Base-by-base conservation (phyloP, 345 rosid species). In the Eucalyptus curtisii region DNA sequence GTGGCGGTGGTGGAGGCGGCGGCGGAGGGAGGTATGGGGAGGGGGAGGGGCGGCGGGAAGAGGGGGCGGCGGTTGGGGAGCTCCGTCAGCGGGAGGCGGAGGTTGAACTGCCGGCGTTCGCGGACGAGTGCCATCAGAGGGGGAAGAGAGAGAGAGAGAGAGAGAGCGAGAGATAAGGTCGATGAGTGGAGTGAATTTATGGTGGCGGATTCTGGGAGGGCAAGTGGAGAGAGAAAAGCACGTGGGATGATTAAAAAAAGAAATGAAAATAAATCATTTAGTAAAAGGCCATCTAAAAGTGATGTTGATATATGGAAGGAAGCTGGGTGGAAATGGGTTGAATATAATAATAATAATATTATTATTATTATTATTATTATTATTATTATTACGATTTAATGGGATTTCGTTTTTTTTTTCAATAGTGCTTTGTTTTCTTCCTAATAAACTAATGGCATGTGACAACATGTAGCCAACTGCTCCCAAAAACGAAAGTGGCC, bases 71-170 rank as follows among this genome's bases (percentile, higher is more conserved):
- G 93, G 7, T 93, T 95, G 82, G 96, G 90, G 82, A 84, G 88
- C 7, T 93, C 95, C 1, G 95, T 95, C 2, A 95, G 87, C 6
- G 95, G 96, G 57, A 97, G 98, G 47, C 96, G 96, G 90, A 97
- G 98, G 76, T 94, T 96, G n/a, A 97, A 86, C 91, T 94, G 99
- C 24, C 97, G 96, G 90, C 99, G 99, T 12, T 95, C 94, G 9
- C 98, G 93, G 57, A 95, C 97, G 0, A 94, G 22, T 22, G 97
- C 97, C 99, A 97, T 97, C 1, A 53, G 15, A 45, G 33, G 30
- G 68, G 49, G 47, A 33, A 49, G 17, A 17, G 86, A 45, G 42
- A 10, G 50, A 13, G 33, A 5, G 57, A n/a, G 80, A 30, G 24
- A 37, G 68, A 31, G 31, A 7, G 44, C 44, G 7, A 42, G 59